These are phyloP conservation scores for Urtica urens DNA, from an alignment of 306 rosid species.

Conservation along the genomic window DNA sequence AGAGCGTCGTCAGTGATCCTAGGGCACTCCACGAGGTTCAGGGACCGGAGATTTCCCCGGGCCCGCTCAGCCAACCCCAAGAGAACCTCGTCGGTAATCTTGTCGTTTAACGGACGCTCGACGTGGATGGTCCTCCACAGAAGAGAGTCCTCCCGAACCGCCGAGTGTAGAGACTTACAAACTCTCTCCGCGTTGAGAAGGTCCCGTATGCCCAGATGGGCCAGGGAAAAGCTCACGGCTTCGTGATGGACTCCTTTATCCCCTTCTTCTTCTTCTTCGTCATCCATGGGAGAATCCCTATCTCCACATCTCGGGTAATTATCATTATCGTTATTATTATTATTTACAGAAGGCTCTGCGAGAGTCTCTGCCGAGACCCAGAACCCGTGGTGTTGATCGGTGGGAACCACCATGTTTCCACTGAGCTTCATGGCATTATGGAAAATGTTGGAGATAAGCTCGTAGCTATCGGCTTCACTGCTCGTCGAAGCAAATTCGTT, in stretches of 20 bases:
- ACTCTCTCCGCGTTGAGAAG: constrained; percentile 57
- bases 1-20: constrained; percentile 83
- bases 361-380: too few relatives aligned
- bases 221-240: constrained; percentile 40
- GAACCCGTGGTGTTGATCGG: constrained; percentile 19
- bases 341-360: constrained; percentile 19
- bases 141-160: constrained; percentile 48
- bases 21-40: constrained; percentile 74
- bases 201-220: constrained; percentile 53
- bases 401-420: too few relatives aligned
- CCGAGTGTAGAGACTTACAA: constrained; percentile 48
- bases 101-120: constrained; percentile 75
- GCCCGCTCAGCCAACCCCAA: constrained; percentile 51
- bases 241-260: constrained; percentile 41
- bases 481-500: too few relatives aligned
- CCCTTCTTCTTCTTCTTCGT: constrained; percentile 19
- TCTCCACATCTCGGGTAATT: constrained; percentile 19
- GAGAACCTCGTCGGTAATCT: constrained; percentile 73
- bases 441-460: too few relatives aligned
- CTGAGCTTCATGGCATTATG: constrained; percentile 51
- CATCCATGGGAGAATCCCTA: constrained; percentile 1
- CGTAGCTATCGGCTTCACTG: too few relatives aligned
- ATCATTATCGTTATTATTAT: constrained; percentile 12
- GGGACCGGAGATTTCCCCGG: constrained; percentile 57
- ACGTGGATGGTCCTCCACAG: constrained; percentile 66